A percentile compares a stretch with the other conserved stretches of the same genome.
Evolutionary conservation across 2,329 filamentous ascomycete species (phyloP).

Genomic region (Bipolaris cookei): DNA sequence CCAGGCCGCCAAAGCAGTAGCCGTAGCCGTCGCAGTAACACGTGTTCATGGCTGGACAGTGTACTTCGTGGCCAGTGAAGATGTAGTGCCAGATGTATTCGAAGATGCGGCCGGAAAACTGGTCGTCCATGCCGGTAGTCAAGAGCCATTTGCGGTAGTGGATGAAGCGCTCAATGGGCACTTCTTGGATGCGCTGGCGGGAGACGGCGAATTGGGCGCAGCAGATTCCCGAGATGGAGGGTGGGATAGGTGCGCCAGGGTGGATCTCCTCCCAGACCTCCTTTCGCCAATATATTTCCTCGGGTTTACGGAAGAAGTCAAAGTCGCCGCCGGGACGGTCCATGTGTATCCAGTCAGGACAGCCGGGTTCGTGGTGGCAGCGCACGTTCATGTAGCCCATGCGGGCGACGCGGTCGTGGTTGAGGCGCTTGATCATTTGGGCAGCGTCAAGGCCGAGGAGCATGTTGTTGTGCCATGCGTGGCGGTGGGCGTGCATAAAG

Average conservation of each 20-base stretch:
- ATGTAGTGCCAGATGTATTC: constrained; percentile 53
- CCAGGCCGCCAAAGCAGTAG: constrained; percentile 63
- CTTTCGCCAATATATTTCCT: constrained; percentile 46
- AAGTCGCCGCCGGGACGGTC: constrained; percentile 50
- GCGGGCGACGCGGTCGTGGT: constrained; percentile 57
- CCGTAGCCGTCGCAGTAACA: constrained; percentile 71
- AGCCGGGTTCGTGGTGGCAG: constrained; percentile 64
- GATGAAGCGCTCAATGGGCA: constrained; percentile 59
- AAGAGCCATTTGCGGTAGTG: constrained; percentile 62
- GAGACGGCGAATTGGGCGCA: constrained; percentile 64
- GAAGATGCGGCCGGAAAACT: constrained; percentile 49
- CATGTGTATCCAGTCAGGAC: constrained; percentile 64
- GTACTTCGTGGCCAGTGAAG: constrained; percentile 49
- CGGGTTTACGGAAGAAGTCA: constrained; percentile 49
- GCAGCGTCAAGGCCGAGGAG: constrained; percentile 58
- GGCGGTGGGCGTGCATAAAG: constrained; percentile 64
- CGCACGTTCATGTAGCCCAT: constrained; percentile 67
- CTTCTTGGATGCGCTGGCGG: constrained; percentile 56
- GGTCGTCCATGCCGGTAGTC: constrained; percentile 46
- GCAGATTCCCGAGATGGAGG: constrained; percentile 55
- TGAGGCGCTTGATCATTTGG: constrained; percentile 59
- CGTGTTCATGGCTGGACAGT: constrained; percentile 48
- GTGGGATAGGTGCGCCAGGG: constrained; percentile 48
- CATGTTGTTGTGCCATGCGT: constrained; percentile 66
- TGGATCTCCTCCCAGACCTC: constrained; percentile 52